A percentile compares a stretch with the other conserved stretches of the same genome.
Evolutionary conservation across 306 rosid genomes (phyloP).

Genomic region (Styphnolobium japonicum): DNA sequence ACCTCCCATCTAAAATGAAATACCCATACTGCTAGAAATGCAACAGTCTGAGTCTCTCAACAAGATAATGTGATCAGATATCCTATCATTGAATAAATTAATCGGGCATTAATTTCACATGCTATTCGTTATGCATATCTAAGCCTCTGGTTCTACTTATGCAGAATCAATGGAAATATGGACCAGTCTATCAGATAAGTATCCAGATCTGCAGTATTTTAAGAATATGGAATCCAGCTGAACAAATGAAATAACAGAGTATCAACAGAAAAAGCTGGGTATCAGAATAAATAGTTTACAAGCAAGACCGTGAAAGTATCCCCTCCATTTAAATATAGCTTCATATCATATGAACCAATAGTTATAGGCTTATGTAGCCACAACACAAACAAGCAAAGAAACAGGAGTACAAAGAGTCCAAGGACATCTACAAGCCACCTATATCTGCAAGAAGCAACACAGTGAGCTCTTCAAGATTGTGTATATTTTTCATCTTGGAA

Average conservation of each 20-base stretch:
- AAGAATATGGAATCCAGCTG: slow-evolving; percentile 29
- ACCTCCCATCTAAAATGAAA: slow-evolving; percentile 32
- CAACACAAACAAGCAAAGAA: slow-evolving; percentile 17
- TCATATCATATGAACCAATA: slow-evolving; percentile 14
- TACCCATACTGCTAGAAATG: slow-evolving; percentile 32
- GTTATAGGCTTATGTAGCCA: slow-evolving; percentile 14
- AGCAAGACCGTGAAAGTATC: slow-evolving; percentile 2
- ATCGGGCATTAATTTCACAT: slow-evolving; percentile 22
- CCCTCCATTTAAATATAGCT: slow-evolving; percentile 15
- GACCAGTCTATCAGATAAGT: slow-evolving; percentile 24
- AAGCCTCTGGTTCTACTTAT: slow-evolving; percentile 33
- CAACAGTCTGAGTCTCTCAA: slow-evolving; percentile 40
- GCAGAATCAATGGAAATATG: slow-evolving; percentile 30
- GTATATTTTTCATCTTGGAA: neutral
- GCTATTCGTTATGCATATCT: slow-evolving; percentile 23
- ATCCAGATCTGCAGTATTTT: slow-evolving; percentile 20
- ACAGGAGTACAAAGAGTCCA: slow-evolving; percentile 21
- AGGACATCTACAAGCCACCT: slow-evolving; percentile 23
- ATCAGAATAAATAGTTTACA: slow-evolving; percentile 5
- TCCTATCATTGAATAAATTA: slow-evolving; percentile 33
- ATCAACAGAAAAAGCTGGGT: slow-evolving; percentile 12
- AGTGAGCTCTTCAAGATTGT: slow-evolving; percentile 3
- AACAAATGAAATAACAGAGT: slow-evolving; percentile 22
- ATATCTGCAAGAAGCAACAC: slow-evolving; percentile 31
- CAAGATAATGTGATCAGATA: slow-evolving; percentile 36